Percentiles rank a stretch among this genome's conserved stretches.
Conservation (phyloP, 2,329 filamentous ascomycete genomes). For the Chrysosphaeria jannelii region DNA sequence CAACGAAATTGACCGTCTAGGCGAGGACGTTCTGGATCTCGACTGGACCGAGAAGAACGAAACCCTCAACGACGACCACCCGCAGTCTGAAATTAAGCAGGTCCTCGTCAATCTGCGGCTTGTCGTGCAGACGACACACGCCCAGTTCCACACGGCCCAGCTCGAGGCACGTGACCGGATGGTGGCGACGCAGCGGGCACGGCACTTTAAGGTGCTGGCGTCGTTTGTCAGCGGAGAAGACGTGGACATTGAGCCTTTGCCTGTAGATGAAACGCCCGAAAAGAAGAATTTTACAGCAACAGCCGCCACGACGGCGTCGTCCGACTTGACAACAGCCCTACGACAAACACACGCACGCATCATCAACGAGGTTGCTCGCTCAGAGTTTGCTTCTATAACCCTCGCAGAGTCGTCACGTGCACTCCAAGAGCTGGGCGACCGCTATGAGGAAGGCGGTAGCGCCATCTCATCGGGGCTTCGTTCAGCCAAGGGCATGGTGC, state of each 20-base stretch:
- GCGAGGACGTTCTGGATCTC: conserved; percentile 48
- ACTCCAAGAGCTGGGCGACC: conserved; percentile 50
- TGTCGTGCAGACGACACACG: too few relatives aligned
- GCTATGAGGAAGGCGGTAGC: conserved; percentile 51
- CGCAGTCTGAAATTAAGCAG: too few relatives aligned
- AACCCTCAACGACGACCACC: too few relatives aligned
- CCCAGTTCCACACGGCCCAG: too few relatives aligned
- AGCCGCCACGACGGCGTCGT: conserved; percentile 35
- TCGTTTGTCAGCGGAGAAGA: too few relatives aligned
- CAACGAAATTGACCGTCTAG: conserved; percentile 55
- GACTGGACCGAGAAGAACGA: conserved; percentile 6
- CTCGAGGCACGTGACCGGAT: too few relatives aligned
- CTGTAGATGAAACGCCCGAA: too few relatives aligned
- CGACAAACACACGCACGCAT: conserved; percentile 68
- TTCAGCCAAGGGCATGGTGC: conserved; percentile 43
- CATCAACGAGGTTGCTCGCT: conserved; percentile 54
- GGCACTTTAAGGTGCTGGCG: conserved; percentile 46
- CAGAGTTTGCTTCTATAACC: conserved; percentile 71
- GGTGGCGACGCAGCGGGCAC: conserved; percentile 44
- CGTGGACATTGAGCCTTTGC: too few relatives aligned
- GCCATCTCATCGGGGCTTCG: conserved; percentile 48
- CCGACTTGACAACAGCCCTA: conserved; percentile 59
- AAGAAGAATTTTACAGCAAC: background rate
- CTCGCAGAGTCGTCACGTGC: conserved; percentile 60
- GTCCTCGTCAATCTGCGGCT: too few relatives aligned